Conservation (phyloP, 176 grass and related monocot genomes). For the Carex littledalei region DNA sequence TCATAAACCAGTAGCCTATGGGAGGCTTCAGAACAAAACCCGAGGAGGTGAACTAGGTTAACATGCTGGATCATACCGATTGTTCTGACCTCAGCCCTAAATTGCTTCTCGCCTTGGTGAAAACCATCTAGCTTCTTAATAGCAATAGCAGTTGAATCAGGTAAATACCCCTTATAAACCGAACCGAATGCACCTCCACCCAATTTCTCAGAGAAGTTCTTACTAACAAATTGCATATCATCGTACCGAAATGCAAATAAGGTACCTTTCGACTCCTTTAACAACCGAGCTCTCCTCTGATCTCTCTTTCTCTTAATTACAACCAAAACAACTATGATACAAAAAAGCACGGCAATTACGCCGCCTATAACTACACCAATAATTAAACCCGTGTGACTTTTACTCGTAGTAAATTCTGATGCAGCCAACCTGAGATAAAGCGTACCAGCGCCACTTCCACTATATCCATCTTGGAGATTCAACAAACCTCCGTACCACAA, state of each 20-base stretch:
- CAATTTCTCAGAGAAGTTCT: slow-evolving; percentile 62
- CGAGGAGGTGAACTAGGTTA: slow-evolving; percentile 60
- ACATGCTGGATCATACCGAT: slow-evolving; percentile 79
- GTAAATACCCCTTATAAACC: slow-evolving; percentile 61
- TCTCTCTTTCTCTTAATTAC: slow-evolving; percentile 34
- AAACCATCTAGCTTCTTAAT: slow-evolving; percentile 73
- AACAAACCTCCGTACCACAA: slow-evolving; percentile 54
- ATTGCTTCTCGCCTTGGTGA: slow-evolving; percentile 85
- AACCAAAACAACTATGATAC: slow-evolving; percentile 17
- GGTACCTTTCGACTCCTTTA: slow-evolving; percentile 39
- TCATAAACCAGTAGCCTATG: slow-evolving; percentile 63
- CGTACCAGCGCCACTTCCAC: slow-evolving; percentile 29
- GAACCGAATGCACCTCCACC: slow-evolving; percentile 67
- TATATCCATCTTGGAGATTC: slow-evolving; percentile 51
- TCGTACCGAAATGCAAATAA: slow-evolving; percentile 52
- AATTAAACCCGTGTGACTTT: slow-evolving; percentile 34
- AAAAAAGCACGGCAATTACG: slow-evolving; percentile 23
- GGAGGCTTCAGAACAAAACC: slow-evolving; percentile 68
- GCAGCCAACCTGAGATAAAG: slow-evolving; percentile 72
- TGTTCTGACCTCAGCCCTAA: slow-evolving; percentile 88
- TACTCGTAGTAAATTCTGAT: slow-evolving; percentile 50
- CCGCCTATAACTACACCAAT: slow-evolving; percentile 36
- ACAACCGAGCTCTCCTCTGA: slow-evolving; percentile 35
- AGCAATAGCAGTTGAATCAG: slow-evolving; percentile 53
- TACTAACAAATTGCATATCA: slow-evolving; percentile 64